Evolutionary conservation across 2,329 filamentous ascomycete genomes (phyloP).

Genomic region (Phymatotrichopsis omnivora): DNA sequence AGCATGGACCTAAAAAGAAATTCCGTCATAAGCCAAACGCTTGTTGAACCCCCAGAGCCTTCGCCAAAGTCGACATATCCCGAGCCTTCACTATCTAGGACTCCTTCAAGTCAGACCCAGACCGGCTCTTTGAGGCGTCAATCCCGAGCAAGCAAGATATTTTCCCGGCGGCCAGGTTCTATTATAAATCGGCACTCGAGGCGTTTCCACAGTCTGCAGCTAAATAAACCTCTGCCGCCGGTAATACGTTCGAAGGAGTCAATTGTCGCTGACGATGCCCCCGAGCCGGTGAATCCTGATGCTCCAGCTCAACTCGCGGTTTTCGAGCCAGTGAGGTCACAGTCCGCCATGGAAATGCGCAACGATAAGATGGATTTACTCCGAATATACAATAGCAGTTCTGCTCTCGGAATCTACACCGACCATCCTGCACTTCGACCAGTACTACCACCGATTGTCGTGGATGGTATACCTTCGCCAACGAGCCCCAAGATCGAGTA

Average conservation of each 20-base stretch:
- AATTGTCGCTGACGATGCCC: conserved; percentile 19
- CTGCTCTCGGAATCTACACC: conserved; percentile 7
- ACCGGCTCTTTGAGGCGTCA: conserved; percentile 7
- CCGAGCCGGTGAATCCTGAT: conserved; percentile 15
- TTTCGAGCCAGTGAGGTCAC: conserved; percentile 20
- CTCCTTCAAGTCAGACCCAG: conserved; percentile 10
- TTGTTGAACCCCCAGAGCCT: conserved; percentile 14
- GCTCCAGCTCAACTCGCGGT: conserved; percentile 10
- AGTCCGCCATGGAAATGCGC: conserved; percentile 23
- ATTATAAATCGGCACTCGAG: conserved; percentile 7
- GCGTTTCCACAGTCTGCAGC: conserved; percentile 16
- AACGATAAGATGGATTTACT: conserved; percentile 17
- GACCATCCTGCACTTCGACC: background rate
- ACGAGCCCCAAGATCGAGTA: conserved; percentile 19
- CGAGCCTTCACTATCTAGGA: conserved; percentile 23
- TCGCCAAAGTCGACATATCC: conserved; percentile 23
- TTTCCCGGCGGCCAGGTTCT: conserved; percentile 8
- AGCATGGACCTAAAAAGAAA: conserved; percentile 5
- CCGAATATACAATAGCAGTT: conserved; percentile 13
- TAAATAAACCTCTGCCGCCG: conserved; percentile 25
- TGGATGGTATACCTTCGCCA: conserved; percentile 17
- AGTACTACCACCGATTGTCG: conserved; percentile 11
- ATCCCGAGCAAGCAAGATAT: conserved; percentile 19
- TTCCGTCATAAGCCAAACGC: conserved; percentile 19
- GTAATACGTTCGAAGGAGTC: conserved; percentile 7